phyloP scores from a whole-genome alignment of 129 eudicot genomes.

The Flaveria robusta region DNA sequence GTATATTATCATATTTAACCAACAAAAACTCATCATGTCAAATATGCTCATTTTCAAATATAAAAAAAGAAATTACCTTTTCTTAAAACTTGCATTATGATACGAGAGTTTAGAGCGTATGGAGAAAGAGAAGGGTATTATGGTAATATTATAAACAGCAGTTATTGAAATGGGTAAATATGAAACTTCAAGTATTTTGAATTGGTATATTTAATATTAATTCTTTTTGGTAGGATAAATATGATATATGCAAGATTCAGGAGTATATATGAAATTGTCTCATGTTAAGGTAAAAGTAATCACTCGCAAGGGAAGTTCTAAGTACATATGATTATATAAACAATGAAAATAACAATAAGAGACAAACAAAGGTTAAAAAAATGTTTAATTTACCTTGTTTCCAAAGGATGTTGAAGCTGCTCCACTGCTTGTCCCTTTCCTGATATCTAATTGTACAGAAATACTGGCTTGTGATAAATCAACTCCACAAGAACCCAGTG shows the following conservation, averaged over 20 bases:
- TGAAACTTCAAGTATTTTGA: background rate
- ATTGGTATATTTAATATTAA: background rate
- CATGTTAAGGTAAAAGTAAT: background rate
- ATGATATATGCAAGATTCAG: background rate
- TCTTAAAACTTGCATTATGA: no score
- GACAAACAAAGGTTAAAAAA: background rate
- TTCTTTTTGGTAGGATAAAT: background rate
- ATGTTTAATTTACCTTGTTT: constrained; percentile 38
- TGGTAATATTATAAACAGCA: background rate
- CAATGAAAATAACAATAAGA: background rate
- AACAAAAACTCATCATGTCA: background rate
- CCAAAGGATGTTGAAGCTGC: constrained; percentile 33
- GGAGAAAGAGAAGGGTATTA: background rate
- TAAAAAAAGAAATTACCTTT: no score
- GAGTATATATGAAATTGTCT: background rate
- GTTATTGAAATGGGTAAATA: background rate
- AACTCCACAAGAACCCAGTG: constrained; percentile 79
- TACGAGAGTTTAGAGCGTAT: no score
- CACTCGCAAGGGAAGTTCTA: background rate
- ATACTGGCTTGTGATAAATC: constrained; percentile 79
- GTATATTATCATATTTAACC: background rate
- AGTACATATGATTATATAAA: constrained; percentile 2
- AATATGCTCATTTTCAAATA: no score
- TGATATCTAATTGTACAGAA: constrained; percentile 82
- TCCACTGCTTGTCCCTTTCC: constrained; percentile 45